Conservation (phyloP, 2,329 filamentous ascomycete species). For the Bertia moriformis region DNA sequence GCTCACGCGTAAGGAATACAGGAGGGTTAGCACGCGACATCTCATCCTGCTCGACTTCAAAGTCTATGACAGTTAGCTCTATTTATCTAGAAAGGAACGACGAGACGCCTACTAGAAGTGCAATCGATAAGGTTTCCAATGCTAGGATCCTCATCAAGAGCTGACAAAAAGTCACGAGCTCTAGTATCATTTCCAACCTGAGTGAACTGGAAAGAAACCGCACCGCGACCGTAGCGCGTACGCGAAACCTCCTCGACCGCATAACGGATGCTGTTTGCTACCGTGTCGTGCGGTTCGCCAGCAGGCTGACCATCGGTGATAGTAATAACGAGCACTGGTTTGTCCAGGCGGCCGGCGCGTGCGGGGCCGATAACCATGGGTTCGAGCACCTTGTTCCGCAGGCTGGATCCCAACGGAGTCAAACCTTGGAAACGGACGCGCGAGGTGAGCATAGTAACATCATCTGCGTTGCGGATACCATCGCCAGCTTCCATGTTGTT, state of each 20-base stretch:
- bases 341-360: slow-evolving; percentile 34
- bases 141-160: slow-evolving; percentile 46
- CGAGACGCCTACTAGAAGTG: slow-evolving; percentile 30
- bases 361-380: slow-evolving; percentile 38
- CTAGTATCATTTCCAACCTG: slow-evolving; percentile 55
- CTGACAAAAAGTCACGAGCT: slow-evolving; percentile 46
- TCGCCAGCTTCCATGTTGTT: slow-evolving; percentile 39
- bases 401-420: slow-evolving; percentile 49
- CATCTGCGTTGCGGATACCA: slow-evolving; percentile 36
- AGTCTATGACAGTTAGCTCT: not conserved
- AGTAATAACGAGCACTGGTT: slow-evolving; percentile 50
- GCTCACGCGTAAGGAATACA: not conserved
- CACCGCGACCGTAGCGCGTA: slow-evolving; percentile 35
- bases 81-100: no score
- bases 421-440: slow-evolving; percentile 49
- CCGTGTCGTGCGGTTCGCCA: slow-evolving; percentile 38
- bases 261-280: slow-evolving; percentile 40
- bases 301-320: slow-evolving; percentile 55
- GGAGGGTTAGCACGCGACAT: not conserved
- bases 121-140: slow-evolving; percentile 51
- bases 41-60: slow-evolving; percentile 1
- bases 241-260: slow-evolving; percentile 32
- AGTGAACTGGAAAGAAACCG: slow-evolving; percentile 53
- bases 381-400: slow-evolving; percentile 49
- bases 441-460: slow-evolving; percentile 40